phyloP scores from a whole-genome alignment of 257 asterid genomes.

The Capsicum rhomboideum region DNA sequence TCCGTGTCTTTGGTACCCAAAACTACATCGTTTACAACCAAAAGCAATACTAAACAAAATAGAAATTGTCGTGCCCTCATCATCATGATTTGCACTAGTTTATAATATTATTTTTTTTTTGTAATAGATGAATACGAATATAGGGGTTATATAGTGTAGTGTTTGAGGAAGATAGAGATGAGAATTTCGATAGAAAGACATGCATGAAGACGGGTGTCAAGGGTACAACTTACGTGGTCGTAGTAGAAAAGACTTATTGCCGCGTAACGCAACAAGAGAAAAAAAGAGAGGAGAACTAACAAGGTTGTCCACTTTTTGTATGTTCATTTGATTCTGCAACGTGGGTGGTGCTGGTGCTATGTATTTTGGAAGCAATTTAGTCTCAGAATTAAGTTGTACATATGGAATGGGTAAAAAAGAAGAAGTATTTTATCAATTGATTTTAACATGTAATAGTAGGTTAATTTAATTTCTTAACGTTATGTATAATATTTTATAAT shows the following conservation, averaged over 20 bases:
- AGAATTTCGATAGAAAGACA: conserved; percentile 1
- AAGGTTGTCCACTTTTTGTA: no score
- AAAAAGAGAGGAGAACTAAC: neutral
- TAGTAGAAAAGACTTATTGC: neutral
- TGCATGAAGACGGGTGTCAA: conserved; percentile 38
- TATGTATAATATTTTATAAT: no score
- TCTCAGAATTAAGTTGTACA: no score
- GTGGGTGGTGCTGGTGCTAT: neutral
- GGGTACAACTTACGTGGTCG: conserved; percentile 17
- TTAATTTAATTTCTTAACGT: no score
- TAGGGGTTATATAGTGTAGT: neutral
- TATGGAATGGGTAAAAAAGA: no score
- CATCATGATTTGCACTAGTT: neutral
- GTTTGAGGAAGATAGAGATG: neutral
- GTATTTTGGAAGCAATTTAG: no score
- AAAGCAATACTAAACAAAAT: conserved; percentile 19
- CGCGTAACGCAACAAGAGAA: neutral
- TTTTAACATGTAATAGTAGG: no score
- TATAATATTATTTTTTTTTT: neutral
- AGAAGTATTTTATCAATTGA: no score
- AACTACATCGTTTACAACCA: conserved; percentile 2
- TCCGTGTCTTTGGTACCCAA: neutral
- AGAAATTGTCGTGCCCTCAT: neutral
- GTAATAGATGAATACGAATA: neutral
- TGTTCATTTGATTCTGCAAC: neutral